Percentiles rank a stretch among this genome's conserved stretches.
phyloP scores from a whole-genome alignment of 768 basidiomycete genomes.

The Podaxis mareebaensis region DNA sequence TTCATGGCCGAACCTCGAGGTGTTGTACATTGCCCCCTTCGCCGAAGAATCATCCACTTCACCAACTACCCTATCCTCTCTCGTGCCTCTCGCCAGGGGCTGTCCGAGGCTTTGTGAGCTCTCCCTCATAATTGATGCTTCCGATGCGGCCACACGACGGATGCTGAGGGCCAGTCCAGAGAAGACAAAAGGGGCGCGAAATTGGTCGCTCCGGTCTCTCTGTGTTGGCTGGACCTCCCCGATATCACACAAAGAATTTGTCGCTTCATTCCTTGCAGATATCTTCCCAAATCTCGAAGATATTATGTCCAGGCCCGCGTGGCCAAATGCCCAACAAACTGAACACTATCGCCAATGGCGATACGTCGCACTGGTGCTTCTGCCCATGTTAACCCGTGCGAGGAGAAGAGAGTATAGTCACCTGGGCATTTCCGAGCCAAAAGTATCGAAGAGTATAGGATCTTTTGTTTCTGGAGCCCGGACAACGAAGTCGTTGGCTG shows the following conservation, averaged over 20 bases:
- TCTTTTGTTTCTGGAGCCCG: too few relatives aligned
- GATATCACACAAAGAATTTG: background rate
- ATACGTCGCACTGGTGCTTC: background rate
- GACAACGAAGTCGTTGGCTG: background rate
- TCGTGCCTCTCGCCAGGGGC: background rate
- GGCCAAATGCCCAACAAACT: background rate
- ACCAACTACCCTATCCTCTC: background rate
- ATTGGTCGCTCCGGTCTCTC: background rate
- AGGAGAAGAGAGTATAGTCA: background rate
- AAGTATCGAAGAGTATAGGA: background rate
- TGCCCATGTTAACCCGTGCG: background rate
- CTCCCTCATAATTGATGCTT: background rate
- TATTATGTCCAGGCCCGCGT: background rate
- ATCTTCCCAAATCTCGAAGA: background rate
- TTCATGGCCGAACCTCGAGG: background rate
- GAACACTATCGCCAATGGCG: background rate
- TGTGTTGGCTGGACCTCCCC: background rate
- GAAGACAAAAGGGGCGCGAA: background rate
- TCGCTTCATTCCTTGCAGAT: background rate
- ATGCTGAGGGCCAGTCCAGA: background rate
- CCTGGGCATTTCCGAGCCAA: background rate
- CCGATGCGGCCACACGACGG: background rate
- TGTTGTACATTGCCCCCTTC: background rate
- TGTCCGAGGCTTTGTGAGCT: background rate
- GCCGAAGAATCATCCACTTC: too few relatives aligned